Evolutionary conservation across 1,284 basidiomycete species (phyloP).

Genomic region (Sutorius eximius): DNA sequence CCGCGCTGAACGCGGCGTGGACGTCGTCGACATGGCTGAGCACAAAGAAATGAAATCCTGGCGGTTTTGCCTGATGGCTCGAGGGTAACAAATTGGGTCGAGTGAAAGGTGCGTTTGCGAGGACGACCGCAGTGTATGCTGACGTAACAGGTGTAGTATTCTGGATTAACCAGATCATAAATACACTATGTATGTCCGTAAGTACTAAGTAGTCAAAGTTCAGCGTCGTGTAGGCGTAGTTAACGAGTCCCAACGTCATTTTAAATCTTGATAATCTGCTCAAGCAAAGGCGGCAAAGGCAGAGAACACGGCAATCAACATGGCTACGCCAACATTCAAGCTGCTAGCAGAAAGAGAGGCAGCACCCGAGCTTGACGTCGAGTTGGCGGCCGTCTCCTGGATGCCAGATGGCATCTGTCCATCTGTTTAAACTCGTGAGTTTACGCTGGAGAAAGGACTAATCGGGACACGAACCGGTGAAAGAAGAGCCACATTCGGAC

Average conservation of each 20-base stretch:
- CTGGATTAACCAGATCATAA: background rate
- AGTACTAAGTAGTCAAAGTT: background rate
- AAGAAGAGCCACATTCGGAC: conserved; percentile 43
- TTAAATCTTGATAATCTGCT: background rate
- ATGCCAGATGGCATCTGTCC: conserved; percentile 41
- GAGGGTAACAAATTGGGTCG: background rate
- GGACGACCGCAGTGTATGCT: conserved; percentile 10
- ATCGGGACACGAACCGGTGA: conserved; percentile 39
- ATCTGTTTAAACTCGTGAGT: conserved; percentile 31
- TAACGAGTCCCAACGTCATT: background rate
- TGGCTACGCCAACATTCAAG: conserved; percentile 23
- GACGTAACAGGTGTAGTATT: conserved; percentile 19
- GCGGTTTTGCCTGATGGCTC: background rate
- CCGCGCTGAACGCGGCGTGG: conserved; percentile 36
- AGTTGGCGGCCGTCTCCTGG: conserved; percentile 36
- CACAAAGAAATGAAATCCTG: background rate
- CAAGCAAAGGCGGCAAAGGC: conserved; percentile 39
- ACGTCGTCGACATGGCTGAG: conserved; percentile 24
- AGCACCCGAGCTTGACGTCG: conserved; percentile 31
- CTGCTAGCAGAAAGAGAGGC: conserved; percentile 21
- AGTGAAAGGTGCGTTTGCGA: background rate
- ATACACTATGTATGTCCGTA: background rate
- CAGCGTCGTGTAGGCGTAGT: background rate
- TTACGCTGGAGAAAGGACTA: background rate
- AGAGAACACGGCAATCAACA: conserved; percentile 35